Evolutionary conservation across 129 eudicot species (phyloP).

Genomic region (Sambucus nigra): DNA sequence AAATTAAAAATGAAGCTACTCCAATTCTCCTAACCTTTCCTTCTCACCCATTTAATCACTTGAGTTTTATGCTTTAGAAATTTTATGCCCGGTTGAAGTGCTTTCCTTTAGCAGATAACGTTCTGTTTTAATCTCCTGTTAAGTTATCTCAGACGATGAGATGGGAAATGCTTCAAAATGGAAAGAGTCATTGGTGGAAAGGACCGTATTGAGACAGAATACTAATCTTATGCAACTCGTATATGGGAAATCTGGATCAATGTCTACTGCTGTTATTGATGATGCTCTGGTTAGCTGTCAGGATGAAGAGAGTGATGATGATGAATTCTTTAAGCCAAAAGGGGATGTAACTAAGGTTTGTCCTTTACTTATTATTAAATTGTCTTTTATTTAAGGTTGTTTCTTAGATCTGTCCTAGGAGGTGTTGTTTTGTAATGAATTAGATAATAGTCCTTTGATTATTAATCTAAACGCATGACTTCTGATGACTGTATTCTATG

Average conservation of each 20-base stretch:
- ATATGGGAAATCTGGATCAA: slow-evolving; percentile 53
- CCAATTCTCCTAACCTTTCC: not conserved
- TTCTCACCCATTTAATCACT: not conserved
- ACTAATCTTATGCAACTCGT: slow-evolving; percentile 87
- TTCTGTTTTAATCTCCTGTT: slow-evolving; percentile 2
- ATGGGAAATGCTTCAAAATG: slow-evolving; percentile 84
- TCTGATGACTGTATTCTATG: not conserved
- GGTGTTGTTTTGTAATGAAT: not conserved
- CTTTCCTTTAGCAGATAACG: not conserved
- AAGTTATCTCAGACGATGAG: slow-evolving; percentile 37
- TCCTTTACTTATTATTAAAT: too few relatives aligned
- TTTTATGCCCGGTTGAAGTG: not conserved
- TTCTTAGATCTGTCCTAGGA: not conserved
- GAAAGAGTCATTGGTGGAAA: slow-evolving; percentile 68
- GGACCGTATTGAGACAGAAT: slow-evolving; percentile 49
- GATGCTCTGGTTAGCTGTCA: slow-evolving; percentile 27
- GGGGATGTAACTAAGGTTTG: slow-evolving; percentile 80
- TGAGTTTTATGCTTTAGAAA: not conserved
- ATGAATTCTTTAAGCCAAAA: slow-evolving; percentile 83
- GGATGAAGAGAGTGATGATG: slow-evolving; percentile 55
- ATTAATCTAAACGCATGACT: not conserved
- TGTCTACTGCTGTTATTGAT: slow-evolving; percentile 18
- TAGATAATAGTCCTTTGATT: not conserved
- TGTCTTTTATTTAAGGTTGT: not conserved
- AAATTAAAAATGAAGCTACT: not conserved